phyloP scores from a whole-genome alignment of 2,329 filamentous ascomycete genomes.

The Phoma sp. region DNA sequence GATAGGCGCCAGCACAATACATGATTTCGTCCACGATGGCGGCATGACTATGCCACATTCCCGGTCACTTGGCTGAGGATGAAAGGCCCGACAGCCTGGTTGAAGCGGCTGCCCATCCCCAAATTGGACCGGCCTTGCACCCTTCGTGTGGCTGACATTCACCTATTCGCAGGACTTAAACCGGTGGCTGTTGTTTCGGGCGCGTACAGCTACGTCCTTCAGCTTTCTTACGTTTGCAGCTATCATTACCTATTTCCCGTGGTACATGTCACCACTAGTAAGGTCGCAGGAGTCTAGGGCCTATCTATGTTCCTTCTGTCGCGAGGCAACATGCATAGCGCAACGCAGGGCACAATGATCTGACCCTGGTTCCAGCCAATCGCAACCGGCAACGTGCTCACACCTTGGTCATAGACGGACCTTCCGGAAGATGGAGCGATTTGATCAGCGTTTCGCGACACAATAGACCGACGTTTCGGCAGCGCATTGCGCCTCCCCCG shows the following conservation, averaged over 20 bases:
- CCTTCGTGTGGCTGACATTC: conserved; percentile 42
- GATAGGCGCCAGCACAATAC: conserved; percentile 33
- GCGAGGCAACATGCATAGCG: not conserved
- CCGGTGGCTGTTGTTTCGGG: conserved; percentile 33
- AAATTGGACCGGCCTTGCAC: conserved; percentile 32
- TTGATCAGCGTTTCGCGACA: conserved; percentile 12
- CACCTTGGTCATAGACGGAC: not conserved
- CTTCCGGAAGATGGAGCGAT: not conserved
- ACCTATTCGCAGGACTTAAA: conserved; percentile 21
- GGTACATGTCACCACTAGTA: not conserved
- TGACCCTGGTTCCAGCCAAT: conserved; percentile 19
- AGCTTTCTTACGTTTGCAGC: conserved; percentile 1
- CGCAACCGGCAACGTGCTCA: conserved; percentile 27
- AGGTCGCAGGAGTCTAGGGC: not conserved
- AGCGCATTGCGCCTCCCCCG: conserved; percentile 30
- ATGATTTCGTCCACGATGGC: conserved; percentile 38
- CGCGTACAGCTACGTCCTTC: conserved; percentile 16
- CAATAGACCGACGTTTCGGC: conserved; percentile 26
- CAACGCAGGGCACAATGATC: conserved; percentile 17
- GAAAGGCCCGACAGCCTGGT: conserved; percentile 39
- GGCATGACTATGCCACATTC: conserved; percentile 45
- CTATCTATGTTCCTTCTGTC: conserved; percentile 9
- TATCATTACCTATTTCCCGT: not conserved
- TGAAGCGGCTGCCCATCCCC: conserved; percentile 31
- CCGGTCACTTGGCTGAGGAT: conserved; percentile 40